Evolutionary conservation across 345 rosid genomes (phyloP), one percentile per base, ranked within the genome.

Genomic region (Eucalyptus marginata): DNA sequence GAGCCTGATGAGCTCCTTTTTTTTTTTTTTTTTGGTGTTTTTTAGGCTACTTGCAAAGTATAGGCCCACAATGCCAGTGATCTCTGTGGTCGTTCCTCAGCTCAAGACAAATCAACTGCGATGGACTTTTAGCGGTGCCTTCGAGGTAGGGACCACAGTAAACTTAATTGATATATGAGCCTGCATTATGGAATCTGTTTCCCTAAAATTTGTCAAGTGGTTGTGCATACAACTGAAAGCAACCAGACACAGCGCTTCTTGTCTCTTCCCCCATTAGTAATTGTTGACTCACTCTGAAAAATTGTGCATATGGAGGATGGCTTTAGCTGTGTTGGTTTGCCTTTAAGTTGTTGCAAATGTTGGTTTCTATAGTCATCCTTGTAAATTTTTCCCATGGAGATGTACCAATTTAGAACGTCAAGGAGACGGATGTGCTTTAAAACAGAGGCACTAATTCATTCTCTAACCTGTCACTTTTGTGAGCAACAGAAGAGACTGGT

Each of bases 1-100:
- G 83, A 10, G 14, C 46, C 46, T 76, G 3, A 76, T 2, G 25
- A 36, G 47, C 59, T 13, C 49, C 29, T 22, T 7, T 10, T 4
- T 56, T 20, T n/a, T 7, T 40, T 22, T 6, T 64, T 56, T 51
- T 49, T 71, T 33, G 85, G 40, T 83, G 86, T 49, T 68, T 51
- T 79, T 90, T 93, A 96, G 96, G 89, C 89, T 96, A 93, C 92
- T 96, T 89, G 96, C 98, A 51, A 96, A 96, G 94, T 96, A 96
- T 87, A 94, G 96, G 90, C 98, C 98, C 27, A 92, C 95, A 86
- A 95, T 94, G 98, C 98, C 97, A 31, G 97, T 96, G 87, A 87
- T 95, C 68, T 96, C 98, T 88, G 98, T 96, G 91, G 98, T 96
- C 87, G 92, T 96, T 90, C 98, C 98, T 49, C 94, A 92, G 36